Evolutionary conservation across 2,329 filamentous ascomycete species (phyloP), one percentile per base, ranked within the genome.

Genomic region (Trichoderma lentiforme): DNA sequence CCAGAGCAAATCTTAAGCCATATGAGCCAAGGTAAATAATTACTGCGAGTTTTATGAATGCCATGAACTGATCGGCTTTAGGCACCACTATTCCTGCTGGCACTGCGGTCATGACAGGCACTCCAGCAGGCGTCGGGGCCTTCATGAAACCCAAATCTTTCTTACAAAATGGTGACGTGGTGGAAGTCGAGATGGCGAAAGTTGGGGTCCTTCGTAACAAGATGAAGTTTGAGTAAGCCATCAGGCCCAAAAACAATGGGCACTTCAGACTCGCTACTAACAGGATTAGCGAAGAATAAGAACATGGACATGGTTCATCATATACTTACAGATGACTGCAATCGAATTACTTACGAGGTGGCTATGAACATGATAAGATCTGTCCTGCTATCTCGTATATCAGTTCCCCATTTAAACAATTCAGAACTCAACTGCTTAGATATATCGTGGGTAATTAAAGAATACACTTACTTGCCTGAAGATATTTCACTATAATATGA

Each of bases 101-200:
- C 6, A 87, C 85, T 3, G 81, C 81, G 2, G 81, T 87, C 53
- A 83, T 87, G 81, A 87, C 85, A 4, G 86, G 86, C 2, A 87
- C 85, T 3, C 84, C 85, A 1, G 76, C 76, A 1, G 82, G 82
- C 0, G 80, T 83, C 1, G 82, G 79, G 1, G 74, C 74, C 2
- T 83, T 82, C 57, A 76, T 76, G 73, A 75, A 77, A 24, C 71
- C 74, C 28, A 76, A 78, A 28, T 70, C 72, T 18, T 79, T 80
- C 34, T 71, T 84, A 28, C 76, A 80, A 28, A 69, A 83, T 72
- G 80, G 80, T 1, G 82, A 81, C 74, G 74, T 81, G 1, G 77
- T 81, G 26, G 75, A 76, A 56, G 75, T 82, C 28, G 76, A 77
- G 26, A 69, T 81, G 70, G 75, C 77, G 18, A 76, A 77, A 6